These are phyloP conservation scores for Leptographium procerum DNA, from an alignment of 2,329 filamentous ascomycete species.

Conservation along the genomic window DNA sequence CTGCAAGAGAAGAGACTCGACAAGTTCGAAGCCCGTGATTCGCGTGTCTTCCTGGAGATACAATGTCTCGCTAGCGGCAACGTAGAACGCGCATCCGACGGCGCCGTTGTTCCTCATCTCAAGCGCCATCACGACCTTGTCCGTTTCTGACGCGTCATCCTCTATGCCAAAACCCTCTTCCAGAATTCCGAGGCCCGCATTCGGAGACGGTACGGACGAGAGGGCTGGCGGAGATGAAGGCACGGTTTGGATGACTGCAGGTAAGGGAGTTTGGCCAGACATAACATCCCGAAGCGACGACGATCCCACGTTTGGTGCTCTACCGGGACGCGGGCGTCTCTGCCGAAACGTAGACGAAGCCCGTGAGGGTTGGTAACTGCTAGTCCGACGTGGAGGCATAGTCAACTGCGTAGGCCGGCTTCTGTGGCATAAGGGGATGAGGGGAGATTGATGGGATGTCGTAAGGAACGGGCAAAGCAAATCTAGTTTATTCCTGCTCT, in stretches of 20 bases:
- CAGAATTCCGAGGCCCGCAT: not conserved
- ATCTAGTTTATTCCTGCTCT: not conserved
- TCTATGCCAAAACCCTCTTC: not conserved
- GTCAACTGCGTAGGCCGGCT: not conserved
- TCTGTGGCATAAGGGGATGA: not conserved
- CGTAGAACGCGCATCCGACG: conserved; percentile 78
- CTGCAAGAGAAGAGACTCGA: conserved; percentile 49
- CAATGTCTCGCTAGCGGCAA: conserved; percentile 56
- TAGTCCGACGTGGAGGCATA: not conserved
- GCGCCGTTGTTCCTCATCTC: conserved; percentile 59
- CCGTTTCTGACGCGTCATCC: conserved; percentile 24
- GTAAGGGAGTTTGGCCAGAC: not conserved
- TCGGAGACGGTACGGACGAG: not conserved
- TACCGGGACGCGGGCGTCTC: not conserved
- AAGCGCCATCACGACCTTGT: conserved; percentile 70
- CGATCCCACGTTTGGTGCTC: not conserved
- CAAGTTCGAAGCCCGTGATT: conserved; percentile 53
- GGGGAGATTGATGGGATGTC: not conserved
- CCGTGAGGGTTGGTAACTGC: not conserved
- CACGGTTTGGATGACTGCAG: no score
- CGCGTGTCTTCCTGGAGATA: conserved; percentile 68
- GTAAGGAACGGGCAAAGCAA: not conserved
- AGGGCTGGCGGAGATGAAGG: not conserved
- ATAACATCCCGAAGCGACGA: not conserved
- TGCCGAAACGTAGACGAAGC: not conserved